Evolutionary conservation across 352 stramenopile species (phyloP), one percentile per base, ranked within the genome.

Genomic region (Phytophthora litchii): DNA sequence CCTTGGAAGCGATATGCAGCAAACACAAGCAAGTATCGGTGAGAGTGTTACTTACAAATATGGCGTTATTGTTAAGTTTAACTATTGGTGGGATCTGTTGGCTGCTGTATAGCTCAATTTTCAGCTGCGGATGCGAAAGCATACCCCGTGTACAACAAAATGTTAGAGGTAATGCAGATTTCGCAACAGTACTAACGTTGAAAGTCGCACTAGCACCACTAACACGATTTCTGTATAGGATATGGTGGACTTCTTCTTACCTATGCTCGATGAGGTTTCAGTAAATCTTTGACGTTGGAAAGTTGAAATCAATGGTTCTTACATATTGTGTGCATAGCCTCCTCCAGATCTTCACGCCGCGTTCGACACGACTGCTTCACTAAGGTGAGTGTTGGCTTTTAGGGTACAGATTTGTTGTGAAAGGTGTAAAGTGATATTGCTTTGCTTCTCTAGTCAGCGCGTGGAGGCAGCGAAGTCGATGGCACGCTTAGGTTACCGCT

Each of bases 101-200:
- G 36, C 27, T 51, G 23, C 29, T 52, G 20, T 41, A n/a, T n/a
- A 92, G 87, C 83, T 36, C 89, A 97, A 68, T 97, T 96, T 43
- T 95, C 83, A 3, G 25, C 37, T 14, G 75, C 66, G 0, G 89
- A 97, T 51, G 89, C 89, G 1, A 69, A 89, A 47, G 76, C 75
- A 13, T 97, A 92, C 58, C 81, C 85, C 10, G 79, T 78, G 44
- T 97, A 97, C 67, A 88, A 87, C 43, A 80, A 72, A 4, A 92
- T 91, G 80, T 64, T 93, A 9, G 75, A 90, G 72, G 84, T 91
- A 29, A 52, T 36, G 42, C 9, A 43, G 27, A 8, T 42, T 2
- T 32, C n/a, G n/a, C 21, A n/a, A 19, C 25, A 16, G 4, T 41
- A 20, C 7, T 46, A 6, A 47, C 2, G 1, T 31, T 2, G 4